Evolutionary conservation across 306 rosid species (phyloP).

Genomic region (Castanea crenata): DNA sequence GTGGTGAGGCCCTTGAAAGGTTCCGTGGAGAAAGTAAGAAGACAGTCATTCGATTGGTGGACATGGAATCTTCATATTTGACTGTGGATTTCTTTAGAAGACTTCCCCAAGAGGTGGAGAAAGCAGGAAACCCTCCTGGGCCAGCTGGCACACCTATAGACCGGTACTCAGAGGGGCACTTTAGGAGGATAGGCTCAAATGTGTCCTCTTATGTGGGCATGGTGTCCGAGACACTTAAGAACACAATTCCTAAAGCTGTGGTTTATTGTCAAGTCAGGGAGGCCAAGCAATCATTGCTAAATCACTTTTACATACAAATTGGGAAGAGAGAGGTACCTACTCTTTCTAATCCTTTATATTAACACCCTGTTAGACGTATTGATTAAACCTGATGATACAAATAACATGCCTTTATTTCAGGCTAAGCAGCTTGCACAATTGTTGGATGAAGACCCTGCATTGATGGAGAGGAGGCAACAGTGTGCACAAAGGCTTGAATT

Average conservation of each 20-base stretch:
- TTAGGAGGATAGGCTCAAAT: constrained; percentile 82
- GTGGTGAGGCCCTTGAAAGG: constrained; percentile 78
- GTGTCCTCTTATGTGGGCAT: constrained; percentile 82
- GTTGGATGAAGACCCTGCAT: constrained; percentile 90
- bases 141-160: constrained; percentile 39
- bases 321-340: constrained; percentile 85
- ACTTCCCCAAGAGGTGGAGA: constrained; percentile 93
- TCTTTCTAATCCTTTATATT: background rate
- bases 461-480: constrained; percentile 92
- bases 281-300: constrained; percentile 80
- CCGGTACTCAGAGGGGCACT: constrained; percentile 80
- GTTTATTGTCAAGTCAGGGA: constrained; percentile 91
- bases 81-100: constrained; percentile 96
- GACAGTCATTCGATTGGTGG: constrained; percentile 81
- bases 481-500: constrained; percentile 85
- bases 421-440: constrained; percentile 63
- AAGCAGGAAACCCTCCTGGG: constrained; percentile 37
- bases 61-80: constrained; percentile 91
- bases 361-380: background rate
- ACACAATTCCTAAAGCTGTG: constrained; percentile 90
- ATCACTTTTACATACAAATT: constrained; percentile 67
- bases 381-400: background rate
- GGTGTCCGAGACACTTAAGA: constrained; percentile 87
- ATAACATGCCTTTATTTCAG: constrained; percentile 30
- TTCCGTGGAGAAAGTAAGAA: constrained; percentile 88